Percentiles rank a stretch among this genome's conserved stretches.
Conservation (phyloP, 257 asterid genomes). For the Fraxinus americana region DNA sequence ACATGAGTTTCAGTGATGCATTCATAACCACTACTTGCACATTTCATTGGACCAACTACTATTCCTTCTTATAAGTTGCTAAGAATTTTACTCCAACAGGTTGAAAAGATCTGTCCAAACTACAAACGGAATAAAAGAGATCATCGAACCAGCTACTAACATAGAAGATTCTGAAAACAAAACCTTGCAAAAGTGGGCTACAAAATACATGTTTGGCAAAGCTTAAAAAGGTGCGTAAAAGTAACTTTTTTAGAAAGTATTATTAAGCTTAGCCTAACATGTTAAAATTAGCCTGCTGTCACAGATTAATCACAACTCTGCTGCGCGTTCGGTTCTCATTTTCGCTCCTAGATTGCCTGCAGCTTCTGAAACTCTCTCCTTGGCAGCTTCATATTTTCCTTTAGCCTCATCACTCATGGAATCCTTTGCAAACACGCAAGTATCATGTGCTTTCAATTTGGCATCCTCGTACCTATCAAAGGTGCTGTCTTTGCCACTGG, state of each 20-base stretch:
- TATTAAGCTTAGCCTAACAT: background rate
- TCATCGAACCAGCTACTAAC: background rate
- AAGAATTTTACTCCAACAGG: no score
- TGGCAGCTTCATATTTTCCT: slow-evolving; percentile 49
- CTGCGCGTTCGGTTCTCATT: slow-evolving; percentile 26
- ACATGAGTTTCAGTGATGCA: no score
- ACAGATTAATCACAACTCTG: slow-evolving; percentile 32
- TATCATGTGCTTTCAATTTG: slow-evolving; percentile 29
- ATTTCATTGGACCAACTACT: no score
- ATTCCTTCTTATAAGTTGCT: no score
- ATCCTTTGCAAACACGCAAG: slow-evolving; percentile 41
- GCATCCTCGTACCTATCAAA: slow-evolving; percentile 32
- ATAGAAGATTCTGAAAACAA: background rate
- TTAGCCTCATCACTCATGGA: slow-evolving; percentile 40
- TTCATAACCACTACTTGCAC: no score
- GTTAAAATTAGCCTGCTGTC: background rate
- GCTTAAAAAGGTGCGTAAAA: no score
- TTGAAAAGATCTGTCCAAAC: background rate
- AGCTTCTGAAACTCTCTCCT: slow-evolving; percentile 60
- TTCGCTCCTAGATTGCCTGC: slow-evolving; percentile 44
- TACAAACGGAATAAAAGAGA: background rate
- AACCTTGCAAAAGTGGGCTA: background rate
- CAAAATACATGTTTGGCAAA: background rate
- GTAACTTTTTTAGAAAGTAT: background rate
- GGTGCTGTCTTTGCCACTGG: slow-evolving; percentile 27